phyloP scores from a whole-genome alignment of 164 flowering plant species.

The Chloranthus sessilifolius region DNA sequence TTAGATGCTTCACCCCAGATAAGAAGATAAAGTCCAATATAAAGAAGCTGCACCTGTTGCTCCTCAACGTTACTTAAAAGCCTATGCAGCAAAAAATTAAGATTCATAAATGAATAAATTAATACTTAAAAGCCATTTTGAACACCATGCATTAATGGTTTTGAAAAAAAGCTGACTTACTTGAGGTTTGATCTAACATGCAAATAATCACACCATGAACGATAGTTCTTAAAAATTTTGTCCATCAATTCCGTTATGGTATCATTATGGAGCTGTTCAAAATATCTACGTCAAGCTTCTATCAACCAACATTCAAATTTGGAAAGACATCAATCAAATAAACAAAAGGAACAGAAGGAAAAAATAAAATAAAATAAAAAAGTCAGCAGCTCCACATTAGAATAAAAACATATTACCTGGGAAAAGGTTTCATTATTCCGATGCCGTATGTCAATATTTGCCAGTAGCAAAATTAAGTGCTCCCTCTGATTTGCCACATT shows the following conservation, averaged over 20 bases:
- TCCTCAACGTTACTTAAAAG: slow-evolving; percentile 35
- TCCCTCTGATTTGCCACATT: slow-evolving; percentile 98
- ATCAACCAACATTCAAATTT: background rate
- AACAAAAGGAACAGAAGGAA: slow-evolving; percentile 5
- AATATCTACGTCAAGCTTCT: slow-evolving; percentile 4
- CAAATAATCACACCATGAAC: slow-evolving; percentile 87
- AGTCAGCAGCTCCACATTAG: no score
- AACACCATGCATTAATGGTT: no score
- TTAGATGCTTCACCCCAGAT: slow-evolving; percentile 99
- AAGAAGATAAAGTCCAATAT: slow-evolving; percentile 91
- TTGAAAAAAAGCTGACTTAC: slow-evolving; percentile 46
- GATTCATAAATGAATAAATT: background rate
- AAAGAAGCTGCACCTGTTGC: slow-evolving; percentile 74
- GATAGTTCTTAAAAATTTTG: slow-evolving; percentile 75
- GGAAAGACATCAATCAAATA: background rate
- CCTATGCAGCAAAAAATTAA: slow-evolving; percentile 29
- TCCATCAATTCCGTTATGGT: slow-evolving; percentile 53
- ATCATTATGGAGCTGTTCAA: slow-evolving; percentile 44
- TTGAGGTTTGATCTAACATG: slow-evolving; percentile 41
- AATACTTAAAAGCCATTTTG: no score
- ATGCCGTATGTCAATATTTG: slow-evolving; percentile 65
- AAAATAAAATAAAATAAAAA: no score
- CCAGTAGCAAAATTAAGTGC: slow-evolving; percentile 89
- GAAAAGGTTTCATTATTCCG: slow-evolving; percentile 28
- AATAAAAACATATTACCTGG: slow-evolving; percentile 39